Evolutionary conservation across 2,329 filamentous ascomycete species (phyloP).

Genomic region (Aureobasidium lini): DNA sequence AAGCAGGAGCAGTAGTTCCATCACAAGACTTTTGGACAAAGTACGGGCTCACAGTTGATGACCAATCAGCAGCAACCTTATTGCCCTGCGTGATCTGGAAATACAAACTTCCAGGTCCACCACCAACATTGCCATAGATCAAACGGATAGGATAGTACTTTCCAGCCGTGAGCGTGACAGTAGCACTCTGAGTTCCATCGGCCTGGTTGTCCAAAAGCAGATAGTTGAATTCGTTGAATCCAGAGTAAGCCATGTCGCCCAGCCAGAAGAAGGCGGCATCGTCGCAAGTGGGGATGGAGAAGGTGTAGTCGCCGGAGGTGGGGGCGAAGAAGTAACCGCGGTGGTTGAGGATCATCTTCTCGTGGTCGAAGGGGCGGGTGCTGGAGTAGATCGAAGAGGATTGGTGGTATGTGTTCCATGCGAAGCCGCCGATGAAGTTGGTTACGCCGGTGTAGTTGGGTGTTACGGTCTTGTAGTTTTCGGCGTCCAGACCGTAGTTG

Average conservation of each 20-base stretch:
- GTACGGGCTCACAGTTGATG: not conserved
- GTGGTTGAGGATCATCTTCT: not conserved
- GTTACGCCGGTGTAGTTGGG: not conserved
- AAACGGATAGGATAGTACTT: not conserved
- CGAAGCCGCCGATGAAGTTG: not conserved
- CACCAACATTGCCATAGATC: not conserved
- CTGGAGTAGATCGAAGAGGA: not conserved
- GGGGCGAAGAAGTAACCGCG: not conserved
- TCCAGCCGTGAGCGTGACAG: not conserved
- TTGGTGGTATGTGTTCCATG: not conserved
- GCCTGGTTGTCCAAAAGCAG: not conserved
- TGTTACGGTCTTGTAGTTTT: not conserved
- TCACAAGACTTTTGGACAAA: not conserved
- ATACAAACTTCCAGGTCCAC: not conserved
- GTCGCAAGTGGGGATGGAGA: not conserved
- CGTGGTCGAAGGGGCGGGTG: not conserved
- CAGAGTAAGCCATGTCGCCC: not conserved
- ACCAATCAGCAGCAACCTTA: not conserved
- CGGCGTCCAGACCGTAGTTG: not conserved
- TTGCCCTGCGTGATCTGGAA: not conserved
- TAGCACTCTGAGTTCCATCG: not conserved
- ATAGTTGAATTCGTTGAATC: not conserved
- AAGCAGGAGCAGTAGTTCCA: not conserved
- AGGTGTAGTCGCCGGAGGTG: not conserved
- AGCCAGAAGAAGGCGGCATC: not conserved